phyloP scores from a whole-genome alignment of 2,329 filamentous ascomycete genomes.

The Colletotrichum magnum region DNA sequence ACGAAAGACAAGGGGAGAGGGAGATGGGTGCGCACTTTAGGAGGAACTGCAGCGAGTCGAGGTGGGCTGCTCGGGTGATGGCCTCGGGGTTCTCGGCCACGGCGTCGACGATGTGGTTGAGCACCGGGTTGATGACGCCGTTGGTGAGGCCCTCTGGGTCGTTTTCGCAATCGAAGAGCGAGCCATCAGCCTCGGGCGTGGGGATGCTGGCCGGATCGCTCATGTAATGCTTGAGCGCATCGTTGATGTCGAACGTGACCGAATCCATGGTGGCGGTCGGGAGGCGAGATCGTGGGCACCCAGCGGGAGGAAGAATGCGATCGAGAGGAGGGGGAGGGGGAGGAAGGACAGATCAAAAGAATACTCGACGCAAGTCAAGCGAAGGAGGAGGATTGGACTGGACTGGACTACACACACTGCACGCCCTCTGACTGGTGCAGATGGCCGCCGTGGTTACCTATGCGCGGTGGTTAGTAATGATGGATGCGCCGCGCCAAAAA shows the following conservation, averaged over 20 bases:
- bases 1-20: conserved; percentile 48
- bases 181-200: conserved; percentile 87
- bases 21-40: conserved; percentile 88
- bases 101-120: conserved; percentile 94
- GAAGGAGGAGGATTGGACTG: background rate
- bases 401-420: background rate
- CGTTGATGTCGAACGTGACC: conserved; percentile 94
- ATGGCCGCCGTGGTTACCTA: too few relatives aligned
- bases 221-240: conserved; percentile 96
- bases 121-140: conserved; percentile 83
- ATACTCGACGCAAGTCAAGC: conserved; percentile 9
- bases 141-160: conserved; percentile 88
- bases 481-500: conserved; percentile 27
- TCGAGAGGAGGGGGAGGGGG: conserved; percentile 24
- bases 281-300: conserved; percentile 33
- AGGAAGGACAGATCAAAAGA: conserved; percentile 27
- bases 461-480: conserved; percentile 21
- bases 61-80: conserved; percentile 81
- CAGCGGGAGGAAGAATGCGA: conserved; percentile 15
- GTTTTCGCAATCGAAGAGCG: conserved; percentile 91
- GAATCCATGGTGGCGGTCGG: conserved; percentile 72
- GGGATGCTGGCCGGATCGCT: conserved; percentile 88
- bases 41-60: conserved; percentile 95
- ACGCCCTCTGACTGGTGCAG: background rate
- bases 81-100: conserved; percentile 93